phyloP scores from a whole-genome alignment of 2,329 filamentous ascomycete species.

The Colletotrichum theobromicola region DNA sequence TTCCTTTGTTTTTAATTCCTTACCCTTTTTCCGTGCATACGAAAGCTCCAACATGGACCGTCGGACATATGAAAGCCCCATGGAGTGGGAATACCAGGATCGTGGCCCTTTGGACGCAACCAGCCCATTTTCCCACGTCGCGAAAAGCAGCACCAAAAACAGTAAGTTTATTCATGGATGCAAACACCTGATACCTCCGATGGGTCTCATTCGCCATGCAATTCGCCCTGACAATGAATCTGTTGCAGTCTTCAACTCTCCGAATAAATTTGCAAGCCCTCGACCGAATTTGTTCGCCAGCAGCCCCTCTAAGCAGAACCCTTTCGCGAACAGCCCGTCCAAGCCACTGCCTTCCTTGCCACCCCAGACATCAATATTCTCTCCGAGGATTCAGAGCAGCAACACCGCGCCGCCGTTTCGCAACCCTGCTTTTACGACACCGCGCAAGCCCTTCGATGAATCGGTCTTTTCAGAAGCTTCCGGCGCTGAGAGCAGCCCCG shows the following conservation, averaged over 20 bases:
- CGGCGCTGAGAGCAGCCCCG: constrained; percentile 65
- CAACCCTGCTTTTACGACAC: constrained; percentile 69
- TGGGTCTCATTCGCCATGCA: background rate
- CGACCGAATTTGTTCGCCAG: constrained; percentile 40
- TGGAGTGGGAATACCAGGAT: constrained; percentile 72
- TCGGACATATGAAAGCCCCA: constrained; percentile 64
- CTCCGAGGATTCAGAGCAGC: constrained; percentile 45
- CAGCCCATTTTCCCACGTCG: constrained; percentile 65
- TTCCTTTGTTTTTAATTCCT: background rate
- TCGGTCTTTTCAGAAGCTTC: constrained; percentile 60
- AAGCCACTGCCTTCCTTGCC: constrained; percentile 45
- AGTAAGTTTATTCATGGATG: constrained; percentile 38
- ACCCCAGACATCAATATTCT: constrained; percentile 52
- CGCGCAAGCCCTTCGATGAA: constrained; percentile 62
- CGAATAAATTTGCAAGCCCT: constrained; percentile 35
- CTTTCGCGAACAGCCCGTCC: constrained; percentile 39
- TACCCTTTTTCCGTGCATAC: background rate
- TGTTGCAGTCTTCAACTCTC: constrained; percentile 40
- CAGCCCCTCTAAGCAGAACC: constrained; percentile 26
- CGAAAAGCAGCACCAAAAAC: constrained; percentile 41
- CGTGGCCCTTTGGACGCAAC: constrained; percentile 63
- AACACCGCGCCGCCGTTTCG: constrained; percentile 59
- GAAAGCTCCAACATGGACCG: constrained; percentile 48
- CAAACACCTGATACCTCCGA: background rate
- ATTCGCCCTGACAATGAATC: background rate